These are phyloP conservation scores for Globisporangium irregulare DNA, from an alignment of 352 stramenopile genomes.

Conservation along the genomic window DNA sequence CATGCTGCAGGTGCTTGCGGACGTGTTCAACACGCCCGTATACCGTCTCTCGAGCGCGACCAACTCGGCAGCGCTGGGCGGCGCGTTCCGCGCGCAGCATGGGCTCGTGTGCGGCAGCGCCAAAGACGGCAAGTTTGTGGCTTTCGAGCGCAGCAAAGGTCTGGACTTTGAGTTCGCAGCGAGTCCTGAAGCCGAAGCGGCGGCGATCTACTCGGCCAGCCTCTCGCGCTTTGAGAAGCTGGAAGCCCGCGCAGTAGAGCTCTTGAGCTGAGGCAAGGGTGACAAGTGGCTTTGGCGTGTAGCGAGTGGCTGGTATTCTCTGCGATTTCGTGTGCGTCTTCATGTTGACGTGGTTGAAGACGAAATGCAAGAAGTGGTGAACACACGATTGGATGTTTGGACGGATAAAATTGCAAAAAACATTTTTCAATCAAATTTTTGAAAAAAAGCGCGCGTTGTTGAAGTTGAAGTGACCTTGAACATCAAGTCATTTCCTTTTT, in stretches of 20 bases:
- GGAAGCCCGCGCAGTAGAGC: conserved; percentile 34
- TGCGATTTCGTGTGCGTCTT: too few species aligned
- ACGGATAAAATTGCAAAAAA: too few species aligned
- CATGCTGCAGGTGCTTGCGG: conserved; percentile 58
- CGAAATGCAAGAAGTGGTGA: too few species aligned
- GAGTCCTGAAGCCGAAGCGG: conserved; percentile 20
- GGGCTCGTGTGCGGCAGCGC: conserved; percentile 24
- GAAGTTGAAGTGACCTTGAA: too few species aligned
- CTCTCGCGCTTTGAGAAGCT: conserved; percentile 37
- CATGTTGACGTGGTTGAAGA: too few species aligned
- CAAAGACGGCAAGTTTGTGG: conserved; percentile 20
- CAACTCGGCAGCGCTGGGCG: conserved; percentile 54
- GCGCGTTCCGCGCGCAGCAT: conserved; percentile 50
- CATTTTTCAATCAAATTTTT: too few species aligned
- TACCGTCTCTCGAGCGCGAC: conserved; percentile 37
- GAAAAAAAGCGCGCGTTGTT: too few species aligned
- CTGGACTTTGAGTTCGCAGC: conserved; percentile 45
- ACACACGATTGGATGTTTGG: too few species aligned
- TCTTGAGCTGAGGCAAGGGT: conserved; percentile 10
- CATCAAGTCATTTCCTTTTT: not conserved
- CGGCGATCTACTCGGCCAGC: conserved; percentile 31
- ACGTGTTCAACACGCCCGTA: conserved; percentile 55
- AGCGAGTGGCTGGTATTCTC: too few species aligned
- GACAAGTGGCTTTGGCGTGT: too few species aligned
- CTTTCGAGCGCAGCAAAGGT: conserved; percentile 33